phyloP scores from a whole-genome alignment of 176 grass and related monocot genomes.

The Otatea glauca region DNA sequence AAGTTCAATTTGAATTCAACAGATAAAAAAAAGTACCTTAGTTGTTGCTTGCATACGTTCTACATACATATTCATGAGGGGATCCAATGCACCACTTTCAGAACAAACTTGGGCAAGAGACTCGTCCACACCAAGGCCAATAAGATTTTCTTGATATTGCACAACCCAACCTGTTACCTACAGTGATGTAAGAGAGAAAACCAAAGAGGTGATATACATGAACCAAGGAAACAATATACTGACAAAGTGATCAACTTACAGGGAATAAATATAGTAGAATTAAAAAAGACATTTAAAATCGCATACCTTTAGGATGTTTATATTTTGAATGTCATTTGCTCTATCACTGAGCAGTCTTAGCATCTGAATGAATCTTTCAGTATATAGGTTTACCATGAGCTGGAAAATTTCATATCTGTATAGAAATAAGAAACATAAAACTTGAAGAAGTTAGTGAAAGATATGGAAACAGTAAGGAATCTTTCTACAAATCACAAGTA shows the following conservation, averaged over 20 bases:
- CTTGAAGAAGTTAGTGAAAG: conserved; percentile 24
- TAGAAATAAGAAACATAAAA: conserved; percentile 48
- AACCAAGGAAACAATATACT: conserved; percentile 38
- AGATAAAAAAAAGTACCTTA: conserved; percentile 67
- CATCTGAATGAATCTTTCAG: conserved; percentile 94
- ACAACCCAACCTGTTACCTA: conserved; percentile 99
- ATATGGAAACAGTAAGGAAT: conserved; percentile 24
- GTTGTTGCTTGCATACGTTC: conserved; percentile 98
- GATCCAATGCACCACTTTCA: conserved; percentile 98
- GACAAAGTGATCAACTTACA: conserved; percentile 13
- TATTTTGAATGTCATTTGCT: conserved; percentile 93
- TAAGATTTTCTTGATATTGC: conserved; percentile 97
- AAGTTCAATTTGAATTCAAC: conserved; percentile 34
- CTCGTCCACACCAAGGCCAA: conserved; percentile 93
- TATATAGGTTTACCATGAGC: conserved; percentile 97
- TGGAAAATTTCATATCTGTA: conserved; percentile 99
- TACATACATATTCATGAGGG: conserved; percentile 99
- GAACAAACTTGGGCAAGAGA: conserved; percentile 99
- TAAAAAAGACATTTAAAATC: conserved; percentile 23
- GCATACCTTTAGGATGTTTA: conserved; percentile 93
- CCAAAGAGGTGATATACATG: conserved; percentile 3
- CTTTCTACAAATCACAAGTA: conserved; percentile 5
- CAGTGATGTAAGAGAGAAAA: conserved; percentile 32
- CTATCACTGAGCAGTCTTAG: conserved; percentile 96
- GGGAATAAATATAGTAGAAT: conserved; percentile 24